Evolutionary conservation across 768 basidiomycete genomes (phyloP).

Genomic region (Kwoniella shandongensis): DNA sequence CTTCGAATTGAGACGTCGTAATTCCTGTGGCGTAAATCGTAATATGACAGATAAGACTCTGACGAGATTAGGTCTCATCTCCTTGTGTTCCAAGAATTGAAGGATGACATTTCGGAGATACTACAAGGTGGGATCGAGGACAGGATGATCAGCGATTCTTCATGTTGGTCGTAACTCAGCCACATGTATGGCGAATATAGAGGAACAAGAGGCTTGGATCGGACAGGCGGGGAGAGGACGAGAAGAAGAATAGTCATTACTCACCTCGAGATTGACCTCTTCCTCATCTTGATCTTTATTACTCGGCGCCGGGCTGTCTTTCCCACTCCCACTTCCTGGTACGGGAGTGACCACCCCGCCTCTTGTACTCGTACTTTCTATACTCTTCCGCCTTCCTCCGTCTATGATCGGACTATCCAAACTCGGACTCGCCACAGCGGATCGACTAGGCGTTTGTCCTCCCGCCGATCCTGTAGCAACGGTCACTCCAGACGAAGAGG

Average conservation of each 20-base stretch:
- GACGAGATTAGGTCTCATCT: slow-evolving; percentile 95
- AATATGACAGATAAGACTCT: slow-evolving; percentile 88
- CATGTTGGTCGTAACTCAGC: too few relatives aligned
- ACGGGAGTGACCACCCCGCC: neutral
- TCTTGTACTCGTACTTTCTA: slow-evolving; percentile 24
- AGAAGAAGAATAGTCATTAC: slow-evolving; percentile 17
- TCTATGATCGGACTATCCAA: slow-evolving; percentile 25
- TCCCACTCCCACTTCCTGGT: slow-evolving; percentile 3
- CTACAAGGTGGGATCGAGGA: slow-evolving; percentile 29
- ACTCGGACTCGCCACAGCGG: slow-evolving; percentile 1
- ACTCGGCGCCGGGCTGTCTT: slow-evolving; percentile 1
- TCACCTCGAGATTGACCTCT: slow-evolving; percentile 80
- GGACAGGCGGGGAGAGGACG: neutral
- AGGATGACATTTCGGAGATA: slow-evolving; percentile 94
- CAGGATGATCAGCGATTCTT: too few relatives aligned
- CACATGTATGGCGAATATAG: neutral
- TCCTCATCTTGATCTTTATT: slow-evolving; percentile 64
- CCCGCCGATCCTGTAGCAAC: neutral
- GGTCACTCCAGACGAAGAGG: neutral
- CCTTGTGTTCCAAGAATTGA: slow-evolving; percentile 96
- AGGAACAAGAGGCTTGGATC: too few relatives aligned
- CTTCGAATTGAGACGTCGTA: slow-evolving; percentile 82
- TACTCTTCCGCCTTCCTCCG: slow-evolving; percentile 15
- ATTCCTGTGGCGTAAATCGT: slow-evolving; percentile 93
- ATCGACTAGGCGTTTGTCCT: neutral